A percentile compares a stretch with the other conserved stretches of the same genome.
Evolutionary conservation across 116 monocot genomes (phyloP).

Genomic region (Zostera marina): DNA sequence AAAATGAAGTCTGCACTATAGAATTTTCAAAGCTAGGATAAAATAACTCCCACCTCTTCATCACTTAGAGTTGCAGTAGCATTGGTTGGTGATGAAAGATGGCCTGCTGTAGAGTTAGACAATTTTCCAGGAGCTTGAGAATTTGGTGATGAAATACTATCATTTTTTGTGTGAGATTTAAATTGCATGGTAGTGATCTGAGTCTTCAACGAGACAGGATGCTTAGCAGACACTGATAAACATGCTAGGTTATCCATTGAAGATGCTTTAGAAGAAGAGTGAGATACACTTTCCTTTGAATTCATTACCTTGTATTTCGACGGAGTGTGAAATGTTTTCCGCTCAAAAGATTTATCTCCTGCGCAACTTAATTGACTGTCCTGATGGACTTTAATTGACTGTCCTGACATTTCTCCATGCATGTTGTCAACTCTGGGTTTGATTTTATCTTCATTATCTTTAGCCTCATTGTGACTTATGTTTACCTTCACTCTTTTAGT

Average conservation of each 20-base stretch:
- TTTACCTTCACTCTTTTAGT: slow-evolving; percentile 24
- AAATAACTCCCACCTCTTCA: slow-evolving; percentile 50
- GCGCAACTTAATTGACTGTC: slow-evolving; percentile 10
- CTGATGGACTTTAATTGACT: slow-evolving; percentile 14
- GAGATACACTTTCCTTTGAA: slow-evolving; percentile 24
- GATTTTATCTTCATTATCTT: slow-evolving; percentile 5
- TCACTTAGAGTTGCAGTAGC: slow-evolving; percentile 50
- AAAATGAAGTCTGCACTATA: not conserved
- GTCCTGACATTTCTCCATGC: slow-evolving; percentile 14
- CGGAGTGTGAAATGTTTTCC: slow-evolving; percentile 14
- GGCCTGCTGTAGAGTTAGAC: slow-evolving; percentile 18
- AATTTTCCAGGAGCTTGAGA: slow-evolving; percentile 22
- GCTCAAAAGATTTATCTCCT: slow-evolving; percentile 27
- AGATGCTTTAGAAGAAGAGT: slow-evolving; percentile 21
- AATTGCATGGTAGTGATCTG: slow-evolving; percentile 19
- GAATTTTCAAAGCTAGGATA: not conserved
- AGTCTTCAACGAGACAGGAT: slow-evolving; percentile 15
- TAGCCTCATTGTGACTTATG: slow-evolving; percentile 5
- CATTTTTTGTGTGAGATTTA: slow-evolving; percentile 41
- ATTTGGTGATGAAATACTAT: slow-evolving; percentile 25
- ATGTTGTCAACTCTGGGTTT: slow-evolving; percentile 8
- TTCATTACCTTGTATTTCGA: slow-evolving; percentile 21
- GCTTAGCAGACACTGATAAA: slow-evolving; percentile 9
- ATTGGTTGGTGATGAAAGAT: slow-evolving; percentile 22
- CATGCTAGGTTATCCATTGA: slow-evolving; percentile 6